A percentile compares a stretch with the other conserved stretches of the same genome.
Conservation (phyloP, 1,139 yeast species). For the Suhomyces guaymorum region DNA sequence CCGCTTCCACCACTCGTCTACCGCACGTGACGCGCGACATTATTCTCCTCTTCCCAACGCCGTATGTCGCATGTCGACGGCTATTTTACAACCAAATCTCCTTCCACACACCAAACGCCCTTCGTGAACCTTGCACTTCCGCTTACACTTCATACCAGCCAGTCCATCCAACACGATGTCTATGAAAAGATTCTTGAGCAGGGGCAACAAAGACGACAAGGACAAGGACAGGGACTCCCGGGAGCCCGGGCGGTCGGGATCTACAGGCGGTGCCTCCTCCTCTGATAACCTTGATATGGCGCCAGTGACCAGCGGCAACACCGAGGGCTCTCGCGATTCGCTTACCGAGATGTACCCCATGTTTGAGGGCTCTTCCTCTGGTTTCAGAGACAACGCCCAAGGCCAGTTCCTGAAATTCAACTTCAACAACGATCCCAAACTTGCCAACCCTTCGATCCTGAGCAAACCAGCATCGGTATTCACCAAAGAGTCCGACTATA, state of each 20-base stretch:
- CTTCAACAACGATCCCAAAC: conserved; percentile 32
- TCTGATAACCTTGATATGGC: conserved; percentile 9
- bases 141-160: not conserved
- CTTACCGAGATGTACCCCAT: conserved; percentile 36
- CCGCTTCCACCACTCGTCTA: not conserved
- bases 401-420: conserved; percentile 12
- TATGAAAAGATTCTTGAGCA: conserved; percentile 14
- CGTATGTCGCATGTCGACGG: conserved; percentile 4
- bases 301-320: conserved; percentile 26
- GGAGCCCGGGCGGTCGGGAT: not conserved
- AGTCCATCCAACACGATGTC: conserved; percentile 6
- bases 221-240: conserved; percentile 10
- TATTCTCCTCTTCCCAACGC: not conserved
- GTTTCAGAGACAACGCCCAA: not conserved
- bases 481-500: conserved; percentile 30
- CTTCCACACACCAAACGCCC: too few species aligned
- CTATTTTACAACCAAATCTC: not conserved
- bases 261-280: not conserved
- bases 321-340: conserved; percentile 38
- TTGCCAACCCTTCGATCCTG: conserved; percentile 45
- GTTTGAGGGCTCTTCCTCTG: conserved; percentile 9
- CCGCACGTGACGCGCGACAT: not conserved
- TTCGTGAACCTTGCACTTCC: not conserved
- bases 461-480: conserved; percentile 22
- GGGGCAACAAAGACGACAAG: conserved; percentile 10